Evolutionary conservation across 352 stramenopile genomes (phyloP).

Genomic region (Globisporangium mamillatum): DNA sequence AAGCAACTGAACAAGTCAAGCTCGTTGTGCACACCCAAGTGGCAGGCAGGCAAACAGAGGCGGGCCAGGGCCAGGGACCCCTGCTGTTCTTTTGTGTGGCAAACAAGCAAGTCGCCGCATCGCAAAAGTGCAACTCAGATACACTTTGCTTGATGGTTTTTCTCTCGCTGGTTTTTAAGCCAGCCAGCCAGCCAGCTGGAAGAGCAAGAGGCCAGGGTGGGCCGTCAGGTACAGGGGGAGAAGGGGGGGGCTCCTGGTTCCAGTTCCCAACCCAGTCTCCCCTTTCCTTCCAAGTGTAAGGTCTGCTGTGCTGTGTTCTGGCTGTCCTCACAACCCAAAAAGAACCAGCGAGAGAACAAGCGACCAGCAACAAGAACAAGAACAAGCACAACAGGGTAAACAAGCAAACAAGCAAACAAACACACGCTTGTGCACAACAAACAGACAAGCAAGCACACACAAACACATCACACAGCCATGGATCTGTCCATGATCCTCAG

Average conservation of each 20-base stretch:
- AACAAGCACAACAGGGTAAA: background rate
- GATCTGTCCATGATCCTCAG: constrained; percentile 57
- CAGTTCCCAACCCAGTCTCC: constrained; percentile 22
- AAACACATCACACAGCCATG: constrained; percentile 26
- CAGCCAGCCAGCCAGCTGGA: constrained; percentile 12
- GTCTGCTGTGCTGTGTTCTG: constrained; percentile 3
- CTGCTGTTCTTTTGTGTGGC: background rate
- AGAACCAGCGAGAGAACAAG: constrained; percentile 14
- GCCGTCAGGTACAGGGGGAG: constrained; percentile 3
- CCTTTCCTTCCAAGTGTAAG: constrained; percentile 2
- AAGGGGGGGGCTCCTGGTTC: constrained; percentile 20
- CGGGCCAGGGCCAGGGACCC: background rate
- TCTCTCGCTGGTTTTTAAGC: constrained; percentile 31
- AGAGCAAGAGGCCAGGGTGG: constrained; percentile 3
- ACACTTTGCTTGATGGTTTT: constrained; percentile 30
- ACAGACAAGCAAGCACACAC: constrained; percentile 7
- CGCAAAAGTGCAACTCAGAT: constrained; percentile 32
- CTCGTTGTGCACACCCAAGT: constrained; percentile 4
- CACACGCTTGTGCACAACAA: constrained; percentile 6
- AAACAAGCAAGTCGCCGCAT: constrained; percentile 25
- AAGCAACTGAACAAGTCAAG: background rate
- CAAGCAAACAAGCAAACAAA: constrained; percentile 9
- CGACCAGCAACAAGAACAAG: constrained; percentile 1
- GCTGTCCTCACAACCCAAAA: constrained; percentile 17
- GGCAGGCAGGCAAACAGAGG: background rate